Evolutionary conservation across 306 rosid species (phyloP).

Genomic region (Dryas drummondii): DNA sequence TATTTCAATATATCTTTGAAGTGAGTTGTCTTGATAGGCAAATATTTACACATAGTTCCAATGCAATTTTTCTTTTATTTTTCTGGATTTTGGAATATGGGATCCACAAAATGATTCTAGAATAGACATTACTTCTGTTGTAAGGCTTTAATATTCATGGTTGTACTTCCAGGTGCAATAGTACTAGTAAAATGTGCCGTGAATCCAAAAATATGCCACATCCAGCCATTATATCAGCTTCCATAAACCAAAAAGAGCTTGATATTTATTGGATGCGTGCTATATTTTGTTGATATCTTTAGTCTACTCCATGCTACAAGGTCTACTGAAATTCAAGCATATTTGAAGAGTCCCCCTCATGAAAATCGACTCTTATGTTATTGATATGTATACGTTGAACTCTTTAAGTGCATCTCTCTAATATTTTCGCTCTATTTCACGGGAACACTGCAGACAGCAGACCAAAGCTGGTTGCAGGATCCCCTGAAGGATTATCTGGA

Average conservation of each 20-base stretch:
- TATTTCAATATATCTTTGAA: neutral
- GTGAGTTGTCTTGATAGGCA: neutral
- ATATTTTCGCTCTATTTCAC: constrained; percentile 12
- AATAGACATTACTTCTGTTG: too few species aligned
- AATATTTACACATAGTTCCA: neutral
- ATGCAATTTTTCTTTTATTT: neutral
- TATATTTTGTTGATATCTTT: neutral
- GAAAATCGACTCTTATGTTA: neutral
- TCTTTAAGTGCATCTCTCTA: neutral
- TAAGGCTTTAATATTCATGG: neutral
- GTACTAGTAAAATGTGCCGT: neutral
- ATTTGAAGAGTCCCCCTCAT: neutral
- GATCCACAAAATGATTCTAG: neutral
- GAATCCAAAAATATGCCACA: neutral
- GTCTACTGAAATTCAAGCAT: neutral
- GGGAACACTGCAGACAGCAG: constrained; percentile 69
- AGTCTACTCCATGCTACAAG: neutral
- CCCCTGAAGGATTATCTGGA: constrained; percentile 81
- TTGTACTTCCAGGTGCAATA: neutral
- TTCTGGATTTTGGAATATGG: neutral
- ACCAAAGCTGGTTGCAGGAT: constrained; percentile 79
- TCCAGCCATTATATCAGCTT: neutral
- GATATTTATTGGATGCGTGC: constrained; percentile 1
- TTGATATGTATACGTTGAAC: neutral
- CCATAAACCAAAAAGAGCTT: neutral